Evolutionary conservation across 805 yeast genomes (phyloP).

Genomic region (Pichia occidentalis): DNA sequence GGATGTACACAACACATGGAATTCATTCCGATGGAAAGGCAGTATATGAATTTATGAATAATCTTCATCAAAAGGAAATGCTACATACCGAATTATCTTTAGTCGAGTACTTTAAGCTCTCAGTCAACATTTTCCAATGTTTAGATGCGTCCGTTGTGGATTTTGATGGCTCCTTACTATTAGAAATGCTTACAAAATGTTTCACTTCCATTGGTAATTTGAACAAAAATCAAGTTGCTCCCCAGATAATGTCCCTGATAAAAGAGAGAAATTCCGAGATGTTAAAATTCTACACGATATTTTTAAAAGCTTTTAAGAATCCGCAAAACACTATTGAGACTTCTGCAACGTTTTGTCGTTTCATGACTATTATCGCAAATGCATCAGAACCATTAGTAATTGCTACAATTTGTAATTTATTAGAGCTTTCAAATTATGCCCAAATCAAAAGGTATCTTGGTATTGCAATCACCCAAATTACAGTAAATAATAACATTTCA

Average conservation of each 20-base stretch:
- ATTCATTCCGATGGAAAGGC: conserved; percentile 41
- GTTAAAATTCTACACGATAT: conserved; percentile 26
- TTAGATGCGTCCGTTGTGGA: background rate
- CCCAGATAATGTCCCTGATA: conserved; percentile 2
- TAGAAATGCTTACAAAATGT: conserved; percentile 8
- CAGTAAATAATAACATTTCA: conserved; percentile 15
- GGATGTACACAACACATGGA: conserved; percentile 25
- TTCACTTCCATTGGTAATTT: conserved; percentile 8
- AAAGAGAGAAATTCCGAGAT: conserved; percentile 11
- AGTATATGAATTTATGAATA: conserved; percentile 39
- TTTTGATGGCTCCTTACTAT: conserved; percentile 1
- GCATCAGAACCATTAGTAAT: conserved; percentile 29
- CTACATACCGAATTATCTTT: conserved; percentile 35
- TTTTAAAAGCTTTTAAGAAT: conserved; percentile 26
- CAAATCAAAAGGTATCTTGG: conserved; percentile 30
- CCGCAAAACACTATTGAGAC: conserved; percentile 36
- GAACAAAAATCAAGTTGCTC: conserved; percentile 4
- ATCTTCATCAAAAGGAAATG: conserved; percentile 35
- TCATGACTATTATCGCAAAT: conserved; percentile 30
- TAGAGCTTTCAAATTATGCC: conserved; percentile 34
- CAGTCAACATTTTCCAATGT: conserved; percentile 17
- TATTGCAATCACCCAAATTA: conserved; percentile 24
- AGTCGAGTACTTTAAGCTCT: conserved; percentile 28
- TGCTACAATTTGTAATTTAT: conserved; percentile 34
- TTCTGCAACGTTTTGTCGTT: conserved; percentile 33